Conservation (phyloP, 768 basidiomycete genomes). For the Pholiota microspora region DNA sequence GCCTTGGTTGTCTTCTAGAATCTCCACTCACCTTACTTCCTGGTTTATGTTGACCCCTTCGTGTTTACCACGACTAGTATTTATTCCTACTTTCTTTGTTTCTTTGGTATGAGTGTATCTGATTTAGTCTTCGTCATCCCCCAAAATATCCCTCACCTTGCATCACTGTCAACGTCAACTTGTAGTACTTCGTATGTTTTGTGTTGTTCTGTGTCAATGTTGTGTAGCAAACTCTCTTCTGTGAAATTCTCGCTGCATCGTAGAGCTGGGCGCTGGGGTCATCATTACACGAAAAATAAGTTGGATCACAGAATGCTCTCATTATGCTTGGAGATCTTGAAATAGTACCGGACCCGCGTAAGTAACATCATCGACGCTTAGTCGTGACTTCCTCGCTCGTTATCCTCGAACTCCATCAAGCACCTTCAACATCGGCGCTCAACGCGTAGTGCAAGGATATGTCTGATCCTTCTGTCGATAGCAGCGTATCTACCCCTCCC, state of each 20-base stretch:
- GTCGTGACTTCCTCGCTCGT: no score
- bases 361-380: no score
- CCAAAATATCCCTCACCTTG: neutral
- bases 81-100: neutral
- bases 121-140: neutral
- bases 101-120: neutral
- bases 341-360: no score
- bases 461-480: no score
- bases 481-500: no score
- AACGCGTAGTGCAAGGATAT: no score
- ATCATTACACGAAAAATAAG: no score
- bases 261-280: no score
- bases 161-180: neutral
- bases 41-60: neutral
- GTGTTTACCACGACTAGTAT: neutral
- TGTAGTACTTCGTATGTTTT: neutral
- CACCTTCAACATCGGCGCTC: no score
- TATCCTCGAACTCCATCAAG: no score
- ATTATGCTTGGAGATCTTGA: no score
- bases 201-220: neutral
- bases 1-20: neutral
- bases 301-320: no score
- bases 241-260: neutral
- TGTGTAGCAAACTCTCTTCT: neutral
- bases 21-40: conserved; percentile 4